Evolutionary conservation across 1,139 yeast species (phyloP).

Genomic region (Sugiyamaella sp.): DNA sequence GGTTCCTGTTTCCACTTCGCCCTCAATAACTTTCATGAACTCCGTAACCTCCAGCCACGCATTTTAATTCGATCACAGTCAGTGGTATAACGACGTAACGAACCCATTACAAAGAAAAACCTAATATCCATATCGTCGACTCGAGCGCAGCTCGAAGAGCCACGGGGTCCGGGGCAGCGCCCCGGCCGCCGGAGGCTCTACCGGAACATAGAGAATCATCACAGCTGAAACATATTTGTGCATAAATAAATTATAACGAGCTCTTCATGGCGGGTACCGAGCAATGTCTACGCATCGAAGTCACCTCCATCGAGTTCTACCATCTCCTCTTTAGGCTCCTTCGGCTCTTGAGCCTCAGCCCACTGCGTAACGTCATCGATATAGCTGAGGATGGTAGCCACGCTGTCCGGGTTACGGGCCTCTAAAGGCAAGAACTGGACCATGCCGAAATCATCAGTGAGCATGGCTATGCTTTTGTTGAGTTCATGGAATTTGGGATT

Average conservation of each 20-base stretch:
- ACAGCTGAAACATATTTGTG: too few relatives aligned
- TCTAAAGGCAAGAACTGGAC: slow-evolving; percentile 93
- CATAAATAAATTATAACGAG: slow-evolving; percentile 14
- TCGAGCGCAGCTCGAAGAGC: background rate
- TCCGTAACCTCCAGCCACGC: too few relatives aligned
- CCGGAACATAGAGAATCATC: background rate
- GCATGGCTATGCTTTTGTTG: slow-evolving; percentile 79
- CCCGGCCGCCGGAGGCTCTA: background rate
- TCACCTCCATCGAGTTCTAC: slow-evolving; percentile 41
- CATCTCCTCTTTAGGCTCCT: slow-evolving; percentile 83
- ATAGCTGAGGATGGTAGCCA: slow-evolving; percentile 82
- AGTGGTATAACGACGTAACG: too few relatives aligned
- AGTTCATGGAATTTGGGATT: slow-evolving; percentile 79
- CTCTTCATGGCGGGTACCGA: slow-evolving; percentile 13
- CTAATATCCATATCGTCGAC: too few relatives aligned
- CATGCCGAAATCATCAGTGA: slow-evolving; percentile 95
- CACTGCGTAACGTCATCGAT: slow-evolving; percentile 98
- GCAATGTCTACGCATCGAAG: slow-evolving; percentile 51
- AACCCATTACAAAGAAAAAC: too few relatives aligned
- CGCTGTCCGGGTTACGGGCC: slow-evolving; percentile 76
- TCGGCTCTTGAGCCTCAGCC: slow-evolving; percentile 96
- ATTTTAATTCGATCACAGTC: too few relatives aligned
- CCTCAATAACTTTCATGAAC: too few relatives aligned
- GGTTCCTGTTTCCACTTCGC: slow-evolving; percentile 10
- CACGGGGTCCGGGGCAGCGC: slow-evolving; percentile 3